Conservation (phyloP, 768 basidiomycete genomes). For the Russula olivacea region DNA sequence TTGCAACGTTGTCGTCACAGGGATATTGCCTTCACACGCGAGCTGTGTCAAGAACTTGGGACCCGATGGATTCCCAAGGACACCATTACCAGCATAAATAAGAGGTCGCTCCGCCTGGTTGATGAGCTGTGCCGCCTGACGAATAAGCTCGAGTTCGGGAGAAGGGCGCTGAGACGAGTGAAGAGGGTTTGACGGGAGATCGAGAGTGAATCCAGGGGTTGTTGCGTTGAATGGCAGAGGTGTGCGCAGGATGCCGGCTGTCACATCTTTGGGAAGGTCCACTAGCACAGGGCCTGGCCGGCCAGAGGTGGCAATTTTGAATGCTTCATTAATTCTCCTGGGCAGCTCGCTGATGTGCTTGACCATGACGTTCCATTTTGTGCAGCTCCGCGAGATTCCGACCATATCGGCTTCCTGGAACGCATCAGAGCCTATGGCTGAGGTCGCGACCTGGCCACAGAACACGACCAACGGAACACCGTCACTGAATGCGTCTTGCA, state of each 20-base stretch:
- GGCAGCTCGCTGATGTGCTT: conserved; percentile 95
- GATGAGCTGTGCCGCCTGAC: conserved; percentile 84
- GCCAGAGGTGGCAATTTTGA: conserved; percentile 97
- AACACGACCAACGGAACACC: conserved; percentile 95
- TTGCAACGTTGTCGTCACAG: conserved; percentile 94
- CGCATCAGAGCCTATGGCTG: conserved; percentile 97
- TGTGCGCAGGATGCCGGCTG: conserved; percentile 81
- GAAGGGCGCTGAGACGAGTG: conserved; percentile 38
- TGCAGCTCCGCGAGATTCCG: conserved; percentile 94
- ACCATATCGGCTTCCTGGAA: conserved; percentile 99
- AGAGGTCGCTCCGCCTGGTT: conserved; percentile 87
- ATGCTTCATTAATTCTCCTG: conserved; percentile 94
- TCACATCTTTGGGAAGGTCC: conserved; percentile 98
- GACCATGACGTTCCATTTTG: conserved; percentile 99
- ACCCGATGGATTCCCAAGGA: conserved; percentile 75
- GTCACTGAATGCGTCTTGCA: conserved; percentile 96
- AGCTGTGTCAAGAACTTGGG: conserved; percentile 77
- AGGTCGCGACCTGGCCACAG: conserved; percentile 96
- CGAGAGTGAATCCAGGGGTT: conserved; percentile 70
- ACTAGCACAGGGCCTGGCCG: conserved; percentile 97
- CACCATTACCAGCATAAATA: conserved; percentile 90
- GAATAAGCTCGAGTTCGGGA: conserved; percentile 56
- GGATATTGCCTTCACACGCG: conserved; percentile 82
- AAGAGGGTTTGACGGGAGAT: conserved; percentile 70
- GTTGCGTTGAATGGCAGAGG: conserved; percentile 83